Evolutionary conservation across 2,329 filamentous ascomycete genomes (phyloP).

Genomic region (Colletotrichum limetticola): DNA sequence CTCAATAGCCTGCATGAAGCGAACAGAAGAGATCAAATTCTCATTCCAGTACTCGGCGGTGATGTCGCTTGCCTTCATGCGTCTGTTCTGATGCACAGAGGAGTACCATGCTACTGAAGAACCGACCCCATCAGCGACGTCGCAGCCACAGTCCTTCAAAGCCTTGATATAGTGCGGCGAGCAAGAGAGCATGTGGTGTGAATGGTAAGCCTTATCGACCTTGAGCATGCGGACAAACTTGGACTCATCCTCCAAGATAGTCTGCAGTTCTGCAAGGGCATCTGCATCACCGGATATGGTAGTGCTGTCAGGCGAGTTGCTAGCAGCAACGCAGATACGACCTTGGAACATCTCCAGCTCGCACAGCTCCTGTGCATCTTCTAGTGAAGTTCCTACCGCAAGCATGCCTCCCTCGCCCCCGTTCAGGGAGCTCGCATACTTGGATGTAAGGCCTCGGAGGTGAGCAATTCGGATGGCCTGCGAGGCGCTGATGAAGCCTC

Average conservation of each 20-base stretch:
- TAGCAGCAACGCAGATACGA: slow-evolving; percentile 37
- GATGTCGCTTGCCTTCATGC: not conserved
- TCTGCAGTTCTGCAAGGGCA: slow-evolving; percentile 39
- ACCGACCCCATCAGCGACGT: not conserved
- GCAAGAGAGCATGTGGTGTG: not conserved
- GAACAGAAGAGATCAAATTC: not conserved
- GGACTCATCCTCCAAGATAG: slow-evolving; percentile 36
- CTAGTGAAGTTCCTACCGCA: slow-evolving; percentile 36
- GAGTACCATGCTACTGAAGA: not conserved
- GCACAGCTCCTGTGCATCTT: slow-evolving; percentile 32
- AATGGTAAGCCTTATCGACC: slow-evolving; percentile 43
- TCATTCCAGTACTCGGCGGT: not conserved
- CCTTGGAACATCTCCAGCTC: slow-evolving; percentile 31
- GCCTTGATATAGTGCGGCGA: not conserved
- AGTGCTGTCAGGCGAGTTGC: slow-evolving; percentile 37
- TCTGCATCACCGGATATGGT: slow-evolving; percentile 43
- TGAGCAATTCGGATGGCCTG: slow-evolving; percentile 41
- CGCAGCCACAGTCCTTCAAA: not conserved
- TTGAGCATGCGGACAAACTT: slow-evolving; percentile 43
- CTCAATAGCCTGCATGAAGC: slow-evolving; percentile 37
- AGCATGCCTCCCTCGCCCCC: slow-evolving; percentile 39
- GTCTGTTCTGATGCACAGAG: not conserved
- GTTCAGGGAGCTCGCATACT: slow-evolving; percentile 5
- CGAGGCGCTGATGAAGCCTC: slow-evolving; percentile 48
- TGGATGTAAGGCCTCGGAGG: slow-evolving; percentile 32